Base-by-base conservation (phyloP, 768 basidiomycete genomes). In the Astraeus odoratus region DNA sequence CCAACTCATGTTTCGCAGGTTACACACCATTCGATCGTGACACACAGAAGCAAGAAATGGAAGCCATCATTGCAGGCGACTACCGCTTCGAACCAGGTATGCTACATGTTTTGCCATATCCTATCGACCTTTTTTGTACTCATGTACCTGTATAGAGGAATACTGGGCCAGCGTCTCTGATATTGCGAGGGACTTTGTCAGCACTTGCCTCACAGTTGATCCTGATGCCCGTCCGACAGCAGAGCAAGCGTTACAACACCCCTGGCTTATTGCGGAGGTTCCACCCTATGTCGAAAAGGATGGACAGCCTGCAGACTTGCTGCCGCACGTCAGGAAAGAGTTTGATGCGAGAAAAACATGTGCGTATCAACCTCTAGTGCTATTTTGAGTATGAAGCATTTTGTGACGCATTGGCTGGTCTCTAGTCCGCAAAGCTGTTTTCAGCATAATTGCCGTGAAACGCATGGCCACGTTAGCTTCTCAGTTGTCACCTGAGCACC, bases 11-110 rank as follows among this genome's bases (percentile, higher is more conserved):
- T 18, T 37, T 13, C 24, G 67, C 70, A 57, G 86, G 89, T 2
- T 94, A 98, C 70, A 99, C 96, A 5, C 96, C 96, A 1, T 99
- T 99, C 61, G 94, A 98, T 63, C 81, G 91, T 20, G 94, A 97
- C 47, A 81, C 76, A 2, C 86, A 86, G 57, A 78, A 78, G 56
- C 79, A 81, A 51, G 95, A 98, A 68, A 94, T 93, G 84, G 83
- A 95, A 57, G 95, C 95, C 26, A 97, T 98, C 70, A 81, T 93
- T 39, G 77, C 78, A 0, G 93, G 91, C 6, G 89, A 96, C 67
- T 97, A 91, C 70, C 84, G 83, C 59, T 98, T 97, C 59, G 82
- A 84, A 74, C 86, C 86, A 18, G 74, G 71, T 60, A 46, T 52
- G 63, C 57, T 23, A 19, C 19, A n/a, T 19, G 9, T 27, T 39